phyloP scores from a whole-genome alignment of 2,329 filamentous ascomycete species.

The Pseudopithomyces chartarum region DNA sequence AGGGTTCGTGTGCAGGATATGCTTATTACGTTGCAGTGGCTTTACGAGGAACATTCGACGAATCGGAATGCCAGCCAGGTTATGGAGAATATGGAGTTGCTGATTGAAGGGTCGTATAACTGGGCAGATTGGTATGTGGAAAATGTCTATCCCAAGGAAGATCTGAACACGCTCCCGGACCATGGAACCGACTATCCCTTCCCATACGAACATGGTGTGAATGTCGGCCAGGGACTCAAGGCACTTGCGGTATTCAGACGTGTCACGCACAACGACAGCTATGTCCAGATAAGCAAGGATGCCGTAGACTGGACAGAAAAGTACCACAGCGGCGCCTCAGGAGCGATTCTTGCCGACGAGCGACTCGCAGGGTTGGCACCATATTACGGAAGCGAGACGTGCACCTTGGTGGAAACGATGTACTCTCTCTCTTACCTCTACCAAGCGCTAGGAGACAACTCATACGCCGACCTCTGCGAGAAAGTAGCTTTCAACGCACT shows the following conservation, averaged over 20 bases:
- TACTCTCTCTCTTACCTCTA: constrained; percentile 59
- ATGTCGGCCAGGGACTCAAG: constrained; percentile 47
- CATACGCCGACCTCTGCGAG: constrained; percentile 59
- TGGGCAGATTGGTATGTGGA: constrained; percentile 40
- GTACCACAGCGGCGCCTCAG: constrained; percentile 56
- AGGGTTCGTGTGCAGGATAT: constrained; percentile 44
- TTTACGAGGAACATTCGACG: constrained; percentile 46
- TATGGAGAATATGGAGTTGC: constrained; percentile 51
- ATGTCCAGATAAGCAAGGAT: constrained; percentile 45
- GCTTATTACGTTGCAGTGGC: constrained; percentile 55
- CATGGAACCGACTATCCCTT: constrained; percentile 24
- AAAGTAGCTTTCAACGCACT: constrained; percentile 61
- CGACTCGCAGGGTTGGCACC: constrained; percentile 52
- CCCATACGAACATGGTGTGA: constrained; percentile 26
- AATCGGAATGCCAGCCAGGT: constrained; percentile 30
- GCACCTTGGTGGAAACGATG: constrained; percentile 58
- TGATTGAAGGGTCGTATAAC: constrained; percentile 43
- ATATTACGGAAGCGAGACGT: constrained; percentile 53
- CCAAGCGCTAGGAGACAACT: constrained; percentile 51
- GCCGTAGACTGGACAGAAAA: constrained; percentile 51
- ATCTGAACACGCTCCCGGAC: constrained; percentile 27
- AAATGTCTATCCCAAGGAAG: constrained; percentile 26
- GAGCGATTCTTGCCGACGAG: constrained; percentile 58
- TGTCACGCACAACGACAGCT: constrained; percentile 51
- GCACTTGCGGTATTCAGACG: constrained; percentile 50